Base-by-base conservation (phyloP, 2,329 filamentous ascomycete genomes). In the Leptographium radiaticola region DNA sequence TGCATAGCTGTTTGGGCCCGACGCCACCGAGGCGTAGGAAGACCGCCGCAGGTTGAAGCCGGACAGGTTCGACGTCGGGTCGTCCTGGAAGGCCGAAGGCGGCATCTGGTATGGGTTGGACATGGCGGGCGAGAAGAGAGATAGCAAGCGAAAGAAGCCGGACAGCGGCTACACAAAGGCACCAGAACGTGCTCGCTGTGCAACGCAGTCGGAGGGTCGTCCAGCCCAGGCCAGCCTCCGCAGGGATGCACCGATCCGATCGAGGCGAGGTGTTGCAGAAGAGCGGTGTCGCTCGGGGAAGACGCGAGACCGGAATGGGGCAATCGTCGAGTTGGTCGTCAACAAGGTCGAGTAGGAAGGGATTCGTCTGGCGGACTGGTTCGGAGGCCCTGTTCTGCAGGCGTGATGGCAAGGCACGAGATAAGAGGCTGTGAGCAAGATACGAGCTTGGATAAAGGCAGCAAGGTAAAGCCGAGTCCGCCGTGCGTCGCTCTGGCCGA, bases 21-120 rank as follows among this genome's bases (percentile, higher is more conserved):
- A 68, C 46, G 68, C 68, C 44, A 69, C 64, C n/a, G 70, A 69
- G 4, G 70, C 69, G 61, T 72, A 71, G n/a, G 71, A 70, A 47
- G 65, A 63, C 16, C 53, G 47, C 15, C 68, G 66, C 36, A 67
- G 65, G 36, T 65, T 55, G 48, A 66, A 67, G 46, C 53, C 11
- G 62, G 55, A 34, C 49, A 57, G 45, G 47, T 53, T 59, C 20
- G 60, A 62, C 38, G 63, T 61, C 40, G 64, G 60, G 53, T 69
- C 68, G 55, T 64, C 59, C 52, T 64, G 62, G 55, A 65, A 66
- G 58, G 62, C 65, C 49, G 66, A 59, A 10, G 65, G 61, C 59
- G 60, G 62, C 58, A 67, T 64, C 20, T 67, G 66, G 54, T 68
- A 72, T 13, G 70, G 71, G 59, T 72, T 73, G 58, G 71, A 65